These are phyloP conservation scores for Colletotrichum horii DNA, from an alignment of 2,329 filamentous ascomycete species.

Conservation along the genomic window DNA sequence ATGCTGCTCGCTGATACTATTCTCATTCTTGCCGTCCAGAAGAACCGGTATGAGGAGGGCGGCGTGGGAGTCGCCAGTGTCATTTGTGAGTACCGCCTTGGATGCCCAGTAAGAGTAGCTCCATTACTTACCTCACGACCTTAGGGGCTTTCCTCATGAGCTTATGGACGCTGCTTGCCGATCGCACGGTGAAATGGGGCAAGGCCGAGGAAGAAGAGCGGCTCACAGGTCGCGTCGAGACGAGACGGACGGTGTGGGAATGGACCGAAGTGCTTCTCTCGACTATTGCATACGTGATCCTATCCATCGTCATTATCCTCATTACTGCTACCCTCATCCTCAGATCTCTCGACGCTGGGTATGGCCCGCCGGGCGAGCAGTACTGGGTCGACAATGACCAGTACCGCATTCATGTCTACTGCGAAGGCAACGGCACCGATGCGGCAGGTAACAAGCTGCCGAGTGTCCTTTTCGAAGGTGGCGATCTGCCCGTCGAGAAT, in stretches of 20 bases:
- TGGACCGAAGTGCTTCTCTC: constrained; percentile 83
- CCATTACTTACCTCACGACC: background rate
- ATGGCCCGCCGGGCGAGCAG: constrained; percentile 74
- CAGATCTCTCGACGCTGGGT: constrained; percentile 77
- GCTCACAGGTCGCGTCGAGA: constrained; percentile 87
- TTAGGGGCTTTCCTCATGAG: constrained; percentile 77
- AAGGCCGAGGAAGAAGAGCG: constrained; percentile 93
- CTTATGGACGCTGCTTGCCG: constrained; percentile 78
- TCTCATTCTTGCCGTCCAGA: constrained; percentile 76
- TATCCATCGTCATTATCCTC: constrained; percentile 72
- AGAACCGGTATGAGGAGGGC: constrained; percentile 81
- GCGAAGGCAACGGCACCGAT: constrained; percentile 73
- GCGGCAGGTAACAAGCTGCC: constrained; percentile 63
- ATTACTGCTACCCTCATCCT: constrained; percentile 82
- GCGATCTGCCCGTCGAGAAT: constrained; percentile 79
- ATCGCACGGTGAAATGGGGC: constrained; percentile 86
- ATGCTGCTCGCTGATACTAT: constrained; percentile 78
- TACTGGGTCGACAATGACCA: constrained; percentile 84
- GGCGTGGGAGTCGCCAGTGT: constrained; percentile 91
- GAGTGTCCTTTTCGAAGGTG: constrained; percentile 86
- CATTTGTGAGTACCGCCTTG: constrained; percentile 53
- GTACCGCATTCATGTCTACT: constrained; percentile 87
- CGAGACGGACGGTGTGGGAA: constrained; percentile 79
- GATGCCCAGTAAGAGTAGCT: background rate
- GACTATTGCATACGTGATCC: constrained; percentile 72